Conservation (phyloP, 192 early-diverging fungal species). For the Mycoemilia scoparia region DNA sequence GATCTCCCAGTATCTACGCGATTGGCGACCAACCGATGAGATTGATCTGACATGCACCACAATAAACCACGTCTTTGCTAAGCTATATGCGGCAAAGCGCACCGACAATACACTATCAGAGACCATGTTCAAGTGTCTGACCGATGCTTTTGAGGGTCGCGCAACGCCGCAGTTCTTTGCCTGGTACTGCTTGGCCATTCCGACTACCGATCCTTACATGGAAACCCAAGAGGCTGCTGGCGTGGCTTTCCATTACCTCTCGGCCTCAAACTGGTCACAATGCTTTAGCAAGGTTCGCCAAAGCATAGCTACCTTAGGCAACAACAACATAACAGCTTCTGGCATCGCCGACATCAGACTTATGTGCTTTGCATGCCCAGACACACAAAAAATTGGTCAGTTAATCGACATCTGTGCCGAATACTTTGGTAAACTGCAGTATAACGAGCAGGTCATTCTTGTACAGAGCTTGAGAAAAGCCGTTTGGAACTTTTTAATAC, state of each 20-base stretch:
- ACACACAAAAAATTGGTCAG: slow-evolving; percentile 47
- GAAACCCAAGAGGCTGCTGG: slow-evolving; percentile 75
- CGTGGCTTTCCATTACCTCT: slow-evolving; percentile 66
- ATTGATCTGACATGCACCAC: slow-evolving; percentile 21
- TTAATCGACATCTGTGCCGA: slow-evolving; percentile 33
- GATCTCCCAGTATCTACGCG: slow-evolving; percentile 24
- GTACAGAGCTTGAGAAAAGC: slow-evolving; percentile 57
- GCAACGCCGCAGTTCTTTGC: slow-evolving; percentile 23
- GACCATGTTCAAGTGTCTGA: slow-evolving; percentile 12
- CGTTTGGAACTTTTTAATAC: slow-evolving; percentile 88
- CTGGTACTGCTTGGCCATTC: slow-evolving; percentile 32
- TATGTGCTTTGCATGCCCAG: slow-evolving; percentile 69
- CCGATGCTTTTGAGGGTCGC: slow-evolving; percentile 13
- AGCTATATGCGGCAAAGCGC: slow-evolving; percentile 18
- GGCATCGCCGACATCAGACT: slow-evolving; percentile 76
- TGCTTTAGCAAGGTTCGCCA: slow-evolving; percentile 57
- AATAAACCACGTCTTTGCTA: slow-evolving; percentile 19
- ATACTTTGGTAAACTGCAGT: slow-evolving; percentile 35
- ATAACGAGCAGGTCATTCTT: slow-evolving; percentile 51
- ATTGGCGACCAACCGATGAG: slow-evolving; percentile 15
- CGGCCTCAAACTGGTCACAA: slow-evolving; percentile 75
- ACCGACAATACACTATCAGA: slow-evolving; percentile 23
- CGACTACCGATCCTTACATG: slow-evolving; percentile 13
- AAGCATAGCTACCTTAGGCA: slow-evolving; percentile 46
- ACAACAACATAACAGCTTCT: no score